Percentiles rank a stretch among this genome's conserved stretches.
Conservation (phyloP, 2,329 filamentous ascomycete species). For the Aspergillus arachidicola region DNA sequence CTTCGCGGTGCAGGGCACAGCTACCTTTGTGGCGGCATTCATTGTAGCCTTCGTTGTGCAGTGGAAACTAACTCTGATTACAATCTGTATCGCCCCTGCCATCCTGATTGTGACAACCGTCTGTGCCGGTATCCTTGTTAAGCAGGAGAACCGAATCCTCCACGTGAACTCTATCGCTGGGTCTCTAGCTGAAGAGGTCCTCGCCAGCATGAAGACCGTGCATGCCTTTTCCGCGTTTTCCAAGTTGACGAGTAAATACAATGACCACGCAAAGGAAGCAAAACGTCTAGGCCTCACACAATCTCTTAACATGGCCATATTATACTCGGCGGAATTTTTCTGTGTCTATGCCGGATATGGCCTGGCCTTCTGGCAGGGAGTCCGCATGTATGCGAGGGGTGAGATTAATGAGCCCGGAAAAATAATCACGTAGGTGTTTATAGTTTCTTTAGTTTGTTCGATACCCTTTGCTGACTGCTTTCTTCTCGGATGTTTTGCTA, state of each 20-base stretch:
- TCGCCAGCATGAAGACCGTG: constrained; percentile 52
- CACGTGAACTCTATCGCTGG: constrained; percentile 49
- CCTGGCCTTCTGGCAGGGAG: constrained; percentile 51
- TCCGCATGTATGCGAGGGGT: constrained; percentile 30
- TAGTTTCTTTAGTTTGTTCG: background rate
- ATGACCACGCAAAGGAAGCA: background rate
- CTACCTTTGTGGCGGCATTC: constrained; percentile 44
- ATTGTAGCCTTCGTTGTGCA: constrained; percentile 44
- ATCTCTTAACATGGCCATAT: constrained; percentile 6
- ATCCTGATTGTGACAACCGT: constrained; percentile 34
- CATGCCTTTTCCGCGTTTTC: constrained; percentile 49
- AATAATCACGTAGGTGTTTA: constrained; percentile 25
- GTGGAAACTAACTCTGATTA: constrained; percentile 51
- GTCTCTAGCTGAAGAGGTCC: constrained; percentile 51
- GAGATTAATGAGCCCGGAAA: constrained; percentile 28
- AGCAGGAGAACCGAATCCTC: constrained; percentile 28
- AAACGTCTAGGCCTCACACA: background rate
- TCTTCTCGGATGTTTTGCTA: constrained; percentile 6
- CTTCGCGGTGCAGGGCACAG: constrained; percentile 34
- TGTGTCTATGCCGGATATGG: constrained; percentile 60
- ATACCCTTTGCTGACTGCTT: background rate
- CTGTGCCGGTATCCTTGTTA: constrained; percentile 26
- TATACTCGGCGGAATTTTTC: constrained; percentile 8
- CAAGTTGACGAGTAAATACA: constrained; percentile 1
- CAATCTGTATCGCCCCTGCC: constrained; percentile 49